phyloP scores from a whole-genome alignment of 2,329 filamentous ascomycete genomes.

The Aspergillus viridinutans region DNA sequence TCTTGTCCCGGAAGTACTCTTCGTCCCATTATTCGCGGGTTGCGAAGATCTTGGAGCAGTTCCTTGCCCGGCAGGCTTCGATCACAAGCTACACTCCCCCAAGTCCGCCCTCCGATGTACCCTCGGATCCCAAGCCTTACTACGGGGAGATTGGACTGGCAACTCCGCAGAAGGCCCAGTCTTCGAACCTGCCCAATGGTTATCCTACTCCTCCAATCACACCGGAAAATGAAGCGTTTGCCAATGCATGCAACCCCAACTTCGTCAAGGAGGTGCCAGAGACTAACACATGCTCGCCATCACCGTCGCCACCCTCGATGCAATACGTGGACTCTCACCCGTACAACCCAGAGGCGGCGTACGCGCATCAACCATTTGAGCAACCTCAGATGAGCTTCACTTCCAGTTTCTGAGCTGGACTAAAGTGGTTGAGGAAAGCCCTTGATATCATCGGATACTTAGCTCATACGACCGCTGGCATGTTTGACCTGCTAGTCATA shows the following conservation, averaged over 20 bases:
- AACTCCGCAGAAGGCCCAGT: constrained; percentile 40
- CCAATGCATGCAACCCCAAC: constrained; percentile 31
- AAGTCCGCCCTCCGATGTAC: constrained; percentile 37
- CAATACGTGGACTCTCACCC: constrained; percentile 34
- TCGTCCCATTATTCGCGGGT: constrained; percentile 62
- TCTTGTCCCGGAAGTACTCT: constrained; percentile 65
- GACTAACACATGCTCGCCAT: constrained; percentile 32
- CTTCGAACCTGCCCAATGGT: constrained; percentile 36
- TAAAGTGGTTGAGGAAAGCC: background rate
- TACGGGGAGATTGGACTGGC: constrained; percentile 39
- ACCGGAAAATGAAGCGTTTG: constrained; percentile 42
- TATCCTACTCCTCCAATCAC: constrained; percentile 48
- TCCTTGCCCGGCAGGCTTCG: constrained; percentile 60
- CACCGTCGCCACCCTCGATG: constrained; percentile 34
- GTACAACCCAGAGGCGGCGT: constrained; percentile 34
- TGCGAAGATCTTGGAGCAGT: constrained; percentile 61
- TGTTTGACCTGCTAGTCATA: background rate
- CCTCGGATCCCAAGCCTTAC: constrained; percentile 38
- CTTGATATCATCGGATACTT: constrained; percentile 6
- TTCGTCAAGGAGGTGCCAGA: constrained; percentile 25
- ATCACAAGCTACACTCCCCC: constrained; percentile 45
- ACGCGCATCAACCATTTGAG: constrained; percentile 31
- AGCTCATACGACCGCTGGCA: background rate
- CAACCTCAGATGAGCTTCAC: constrained; percentile 33
- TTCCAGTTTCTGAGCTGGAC: constrained; percentile 25